These are phyloP conservation scores for Takashimella tepidaria DNA, from an alignment of 1,284 basidiomycete species.

Conservation along the genomic window DNA sequence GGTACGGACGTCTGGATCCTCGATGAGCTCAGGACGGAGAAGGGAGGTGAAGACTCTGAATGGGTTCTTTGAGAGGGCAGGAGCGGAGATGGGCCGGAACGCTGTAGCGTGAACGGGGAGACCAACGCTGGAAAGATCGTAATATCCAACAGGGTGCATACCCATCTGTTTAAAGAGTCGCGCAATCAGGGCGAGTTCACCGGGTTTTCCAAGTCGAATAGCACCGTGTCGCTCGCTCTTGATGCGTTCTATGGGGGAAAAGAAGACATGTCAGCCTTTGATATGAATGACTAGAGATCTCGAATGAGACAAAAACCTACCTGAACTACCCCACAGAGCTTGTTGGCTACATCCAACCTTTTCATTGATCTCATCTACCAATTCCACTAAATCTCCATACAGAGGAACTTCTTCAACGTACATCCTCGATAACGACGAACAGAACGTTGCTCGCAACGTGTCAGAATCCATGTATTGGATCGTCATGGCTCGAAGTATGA, in stretches of 20 bases:
- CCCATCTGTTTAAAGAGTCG: constrained; percentile 45
- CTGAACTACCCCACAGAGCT: constrained; percentile 6
- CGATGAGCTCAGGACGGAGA: constrained; percentile 43
- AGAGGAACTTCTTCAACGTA: constrained; percentile 48
- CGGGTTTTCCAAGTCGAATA: constrained; percentile 46
- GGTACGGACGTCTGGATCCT: constrained; percentile 28
- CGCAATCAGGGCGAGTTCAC: constrained; percentile 44
- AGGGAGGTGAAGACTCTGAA: constrained; percentile 49
- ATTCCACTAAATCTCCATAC: constrained; percentile 46
- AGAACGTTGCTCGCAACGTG: constrained; percentile 43
- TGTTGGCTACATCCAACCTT: constrained; percentile 4
- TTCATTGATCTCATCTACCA: constrained; percentile 47
- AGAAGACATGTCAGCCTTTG: background rate
- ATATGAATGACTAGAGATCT: background rate
- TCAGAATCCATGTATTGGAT: too few species aligned
- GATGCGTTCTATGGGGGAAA: constrained; percentile 33
- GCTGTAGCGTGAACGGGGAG: constrained; percentile 50
- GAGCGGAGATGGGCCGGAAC: constrained; percentile 41
- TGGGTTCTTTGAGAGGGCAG: constrained; percentile 42
- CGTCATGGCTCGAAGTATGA: too few species aligned
- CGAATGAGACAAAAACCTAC: background rate
- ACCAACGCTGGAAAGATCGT: constrained; percentile 46
- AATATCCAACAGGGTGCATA: constrained; percentile 49
- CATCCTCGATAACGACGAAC: constrained; percentile 43
- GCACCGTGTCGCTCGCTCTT: constrained; percentile 49